Evolutionary conservation across 2,329 filamentous ascomycete species (phyloP).

Genomic region (Colletotrichum camelliae): DNA sequence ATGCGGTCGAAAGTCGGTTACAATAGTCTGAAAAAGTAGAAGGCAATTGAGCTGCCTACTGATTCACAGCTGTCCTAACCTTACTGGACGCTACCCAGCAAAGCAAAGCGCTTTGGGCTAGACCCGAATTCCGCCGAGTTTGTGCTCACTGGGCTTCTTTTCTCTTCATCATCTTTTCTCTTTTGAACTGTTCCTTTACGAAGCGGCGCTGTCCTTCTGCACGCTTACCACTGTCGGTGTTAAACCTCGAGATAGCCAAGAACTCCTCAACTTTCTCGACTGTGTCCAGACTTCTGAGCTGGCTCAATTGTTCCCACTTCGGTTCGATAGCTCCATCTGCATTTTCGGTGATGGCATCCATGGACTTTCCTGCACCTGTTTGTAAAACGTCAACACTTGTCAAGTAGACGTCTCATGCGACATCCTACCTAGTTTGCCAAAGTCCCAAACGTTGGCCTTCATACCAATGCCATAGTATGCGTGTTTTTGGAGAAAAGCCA

Average conservation of each 20-base stretch:
- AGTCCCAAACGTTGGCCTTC: conserved; percentile 98
- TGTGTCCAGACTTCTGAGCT: conserved; percentile 54
- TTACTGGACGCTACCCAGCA: background rate
- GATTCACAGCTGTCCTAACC: background rate
- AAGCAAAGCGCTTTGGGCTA: background rate
- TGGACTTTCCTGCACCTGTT: conserved; percentile 54
- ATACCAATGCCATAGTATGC: conserved; percentile 96
- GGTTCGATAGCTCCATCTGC: conserved; percentile 47
- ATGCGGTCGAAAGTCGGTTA: background rate
- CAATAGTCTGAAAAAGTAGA: background rate
- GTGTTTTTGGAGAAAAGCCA: conserved; percentile 90
- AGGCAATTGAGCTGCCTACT: background rate
- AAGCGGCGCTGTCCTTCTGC: conserved; percentile 15
- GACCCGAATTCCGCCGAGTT: background rate
- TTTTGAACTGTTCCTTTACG: background rate
- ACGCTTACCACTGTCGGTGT: conserved; percentile 17
- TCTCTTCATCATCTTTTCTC: background rate
- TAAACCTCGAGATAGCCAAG: conserved; percentile 57
- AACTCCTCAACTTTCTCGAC: conserved; percentile 63
- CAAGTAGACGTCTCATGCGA: background rate
- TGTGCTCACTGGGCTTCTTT: background rate
- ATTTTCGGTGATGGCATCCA: conserved; percentile 54
- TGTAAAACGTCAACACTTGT: background rate
- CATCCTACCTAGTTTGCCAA: conserved; percentile 65
- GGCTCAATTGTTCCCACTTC: conserved; percentile 62